These are phyloP conservation scores for Fusarium pseudocircinatum DNA, from an alignment of 2,329 filamentous ascomycete genomes.

Conservation along the genomic window DNA sequence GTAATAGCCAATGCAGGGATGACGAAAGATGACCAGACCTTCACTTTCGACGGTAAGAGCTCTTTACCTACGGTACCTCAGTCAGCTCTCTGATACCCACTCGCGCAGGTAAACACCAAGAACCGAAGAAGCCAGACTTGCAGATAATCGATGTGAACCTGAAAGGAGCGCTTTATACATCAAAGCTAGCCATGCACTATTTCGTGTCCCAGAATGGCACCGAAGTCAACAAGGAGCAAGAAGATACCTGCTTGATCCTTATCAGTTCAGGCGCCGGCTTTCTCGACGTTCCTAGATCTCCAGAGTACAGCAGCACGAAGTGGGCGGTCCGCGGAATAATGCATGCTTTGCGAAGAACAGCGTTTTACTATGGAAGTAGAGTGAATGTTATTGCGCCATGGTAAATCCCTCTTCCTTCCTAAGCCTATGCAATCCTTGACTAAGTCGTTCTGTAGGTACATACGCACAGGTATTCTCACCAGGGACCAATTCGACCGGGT, in stretches of 20 bases:
- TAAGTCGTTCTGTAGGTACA: neutral
- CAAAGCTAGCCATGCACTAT: constrained; percentile 7
- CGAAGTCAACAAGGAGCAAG: fast-evolving
- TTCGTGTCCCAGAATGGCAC: neutral
- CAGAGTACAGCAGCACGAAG: constrained; percentile 9
- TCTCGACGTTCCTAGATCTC: neutral
- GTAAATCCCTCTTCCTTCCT: neutral
- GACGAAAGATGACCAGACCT: neutral
- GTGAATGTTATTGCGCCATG: neutral
- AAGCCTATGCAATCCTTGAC: fast-evolving
- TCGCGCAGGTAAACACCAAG: neutral
- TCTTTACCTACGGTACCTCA: fast-evolving
- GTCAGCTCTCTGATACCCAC: too few species aligned
- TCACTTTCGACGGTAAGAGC: neutral
- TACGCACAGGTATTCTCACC: neutral
- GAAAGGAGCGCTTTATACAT: neutral
- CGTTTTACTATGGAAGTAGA: neutral
- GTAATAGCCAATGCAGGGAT: constrained; percentile 7
- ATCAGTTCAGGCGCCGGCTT: neutral
- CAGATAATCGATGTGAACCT: neutral
- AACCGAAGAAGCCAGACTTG: neutral
- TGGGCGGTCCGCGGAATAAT: constrained; percentile 12
- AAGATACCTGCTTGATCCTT: neutral
- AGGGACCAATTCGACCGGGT: neutral
- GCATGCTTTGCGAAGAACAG: neutral